Base-by-base conservation (phyloP, 805 yeast genomes). In the Jamesozyma piceae region DNA sequence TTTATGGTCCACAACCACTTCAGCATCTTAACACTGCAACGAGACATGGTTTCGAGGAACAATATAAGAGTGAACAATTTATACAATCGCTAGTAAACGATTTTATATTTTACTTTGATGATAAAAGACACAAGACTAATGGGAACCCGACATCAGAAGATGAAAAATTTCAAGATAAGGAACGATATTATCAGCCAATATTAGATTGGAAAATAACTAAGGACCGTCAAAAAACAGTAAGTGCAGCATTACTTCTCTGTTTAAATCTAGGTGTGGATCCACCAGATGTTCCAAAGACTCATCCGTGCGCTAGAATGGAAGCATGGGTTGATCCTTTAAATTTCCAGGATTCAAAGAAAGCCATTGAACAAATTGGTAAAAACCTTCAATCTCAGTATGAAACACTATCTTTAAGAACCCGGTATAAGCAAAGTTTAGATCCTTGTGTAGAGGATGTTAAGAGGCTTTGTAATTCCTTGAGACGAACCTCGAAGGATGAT, bases 391-490 rank as follows among this genome's bases (percentile, higher is more conserved):
- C 78, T 2, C 95, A 90, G 60, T 92, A 90, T 62, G 97, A 90
- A 62, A 81, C 90, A 0, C 70, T 92, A 37, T 82, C 95, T 2
- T 69, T 88, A 45, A 73, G 95, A 49, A 87, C 96, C 1, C 74
- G 94, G 38, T 89, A 88, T 62, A 92, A 89, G 60, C 95, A 85
- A 58, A 80, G 86, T 36, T 66, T 92, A 43, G 97, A 92, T 60
- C 97, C 97, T 2, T 84, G 89, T 42, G 96, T 89, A 18, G 98
- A 92, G 57, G 98, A 92, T 57, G 82, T 88, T 32, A 90, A 90
- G 58, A 71, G 97, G 38, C 83, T 89, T 52, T 89, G 97, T 60
- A 82, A 86, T 51, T 83, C 94, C 0, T 66, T 92, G 46, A 71
- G 98, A 51, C 72, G 97, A 43, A 82, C 83, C 44, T 95, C 97